Base-by-base conservation (phyloP, 306 rosid species). In the Calophaca sinica region DNA sequence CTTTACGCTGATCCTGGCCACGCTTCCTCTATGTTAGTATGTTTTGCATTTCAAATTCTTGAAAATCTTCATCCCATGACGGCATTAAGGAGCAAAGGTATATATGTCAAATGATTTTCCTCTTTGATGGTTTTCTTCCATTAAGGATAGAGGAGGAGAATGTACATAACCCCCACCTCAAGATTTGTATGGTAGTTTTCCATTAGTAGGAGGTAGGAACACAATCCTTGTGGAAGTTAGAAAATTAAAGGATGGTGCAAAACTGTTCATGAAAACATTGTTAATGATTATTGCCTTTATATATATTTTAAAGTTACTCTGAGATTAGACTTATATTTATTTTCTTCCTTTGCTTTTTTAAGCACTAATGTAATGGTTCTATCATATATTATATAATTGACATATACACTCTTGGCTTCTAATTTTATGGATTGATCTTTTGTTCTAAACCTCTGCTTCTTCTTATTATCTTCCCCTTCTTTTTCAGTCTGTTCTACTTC, bases 241-340 rank as follows among this genome's bases (percentile, higher is more conserved):
- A 53, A 15, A 31, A 20, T 3, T 52, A 52, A 52, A 15, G 6
- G 65, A 71, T 54, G 53, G 53, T 39, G 39, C 13, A 41, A n/a
- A 54, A 41, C 29, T 41, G 11, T 71, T 55, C 42, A 41, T 51
- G 53, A 5, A 32, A 9, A 50, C 6, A 33, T 50, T 50, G 49
- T 39, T 53, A 53, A 39, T 35, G 2, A 5, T 36, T 9, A 8
- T 9, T 1, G 0, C 26, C 7, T 52, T 52, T 36, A 36, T 36
- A 36, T 69, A 38, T 50, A 15, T 20, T 35, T 69, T 6, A 5
- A 41, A 42, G 64, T 28, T 72, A 72, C 29, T 9, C 67, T 71
- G 42, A 12, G 41, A 15, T 39, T 11, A 10, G 55, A 20, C 66
- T 41, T 58, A 5, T 6, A 72, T 44, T 57, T 55, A 5, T 57